Evolutionary conservation across 2,329 filamentous ascomycete species (phyloP).

Genomic region (Chrysosphaeria jannelii): DNA sequence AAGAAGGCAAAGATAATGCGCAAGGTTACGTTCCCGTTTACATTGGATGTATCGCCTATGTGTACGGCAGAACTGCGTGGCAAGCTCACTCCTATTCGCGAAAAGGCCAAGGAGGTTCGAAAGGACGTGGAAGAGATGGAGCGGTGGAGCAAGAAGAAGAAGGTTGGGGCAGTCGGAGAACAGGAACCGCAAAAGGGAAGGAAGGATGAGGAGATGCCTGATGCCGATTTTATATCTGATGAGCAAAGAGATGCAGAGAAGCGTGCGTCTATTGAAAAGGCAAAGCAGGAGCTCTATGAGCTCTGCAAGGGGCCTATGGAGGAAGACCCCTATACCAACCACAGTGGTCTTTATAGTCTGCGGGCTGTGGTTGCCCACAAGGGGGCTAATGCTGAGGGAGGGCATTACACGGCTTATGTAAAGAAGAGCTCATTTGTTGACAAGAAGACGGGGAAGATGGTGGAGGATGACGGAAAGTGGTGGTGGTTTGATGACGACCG

Average conservation of each 20-base stretch:
- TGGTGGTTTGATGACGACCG: slow-evolving; percentile 99
- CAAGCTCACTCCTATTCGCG: slow-evolving; percentile 66
- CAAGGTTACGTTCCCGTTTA: slow-evolving; percentile 85
- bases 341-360: slow-evolving; percentile 84
- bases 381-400: slow-evolving; percentile 84
- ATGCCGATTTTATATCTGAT: slow-evolving; percentile 67
- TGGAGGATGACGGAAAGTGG: slow-evolving; percentile 77
- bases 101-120: slow-evolving; percentile 80
- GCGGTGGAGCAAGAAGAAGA: slow-evolving; percentile 53
- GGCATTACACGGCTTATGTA: slow-evolving; percentile 92
- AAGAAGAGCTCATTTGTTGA: slow-evolving; percentile 62
- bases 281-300: slow-evolving; percentile 66
- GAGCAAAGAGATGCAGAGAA: slow-evolving; percentile 74
- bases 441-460: slow-evolving; percentile 43
- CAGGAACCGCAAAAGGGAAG: slow-evolving; percentile 10
- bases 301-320: slow-evolving; percentile 47
- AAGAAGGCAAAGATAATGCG: slow-evolving; percentile 99
- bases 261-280: slow-evolving; percentile 37
- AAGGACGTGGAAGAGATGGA: slow-evolving; percentile 91
- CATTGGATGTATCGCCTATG: slow-evolving; percentile 81
- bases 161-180: slow-evolving; percentile 8
- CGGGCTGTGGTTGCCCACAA: slow-evolving; percentile 88
- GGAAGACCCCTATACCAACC: slow-evolving; percentile 59
- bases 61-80: slow-evolving; percentile 72
- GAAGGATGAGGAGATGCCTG: slow-evolving; percentile 13